Percentiles rank a stretch among this genome's conserved stretches.
phyloP scores from a whole-genome alignment of 257 asterid genomes.

The Galeopsis tetrahit region DNA sequence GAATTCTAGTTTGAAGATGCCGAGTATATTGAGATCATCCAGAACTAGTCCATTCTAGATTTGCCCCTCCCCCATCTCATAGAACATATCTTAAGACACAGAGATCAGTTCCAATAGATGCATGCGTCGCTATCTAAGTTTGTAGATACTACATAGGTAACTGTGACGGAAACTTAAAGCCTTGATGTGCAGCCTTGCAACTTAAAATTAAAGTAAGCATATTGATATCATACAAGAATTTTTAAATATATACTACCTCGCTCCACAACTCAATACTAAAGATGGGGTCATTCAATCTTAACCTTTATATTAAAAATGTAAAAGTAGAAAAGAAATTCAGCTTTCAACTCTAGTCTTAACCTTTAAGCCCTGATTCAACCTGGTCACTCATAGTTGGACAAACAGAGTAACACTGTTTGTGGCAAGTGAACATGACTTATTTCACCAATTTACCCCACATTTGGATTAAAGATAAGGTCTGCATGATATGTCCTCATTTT shows the following conservation, averaged over 20 bases:
- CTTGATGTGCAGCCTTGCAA: neutral
- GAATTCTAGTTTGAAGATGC: slow-evolving; percentile 12
- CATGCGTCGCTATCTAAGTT: neutral
- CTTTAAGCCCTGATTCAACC: neutral
- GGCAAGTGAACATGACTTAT: neutral
- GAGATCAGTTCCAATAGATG: neutral
- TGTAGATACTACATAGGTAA: neutral
- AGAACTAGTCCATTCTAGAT: neutral
- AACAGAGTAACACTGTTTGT: neutral
- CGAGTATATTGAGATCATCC: neutral
- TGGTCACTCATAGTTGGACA: neutral
- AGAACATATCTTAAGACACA: neutral
- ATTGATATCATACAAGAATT: neutral
- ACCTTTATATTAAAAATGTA: neutral
- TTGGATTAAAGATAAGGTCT: neutral
- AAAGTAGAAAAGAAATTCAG: neutral
- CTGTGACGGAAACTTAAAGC: slow-evolving; percentile 1
- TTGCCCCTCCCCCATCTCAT: neutral
- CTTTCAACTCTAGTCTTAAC: slow-evolving; percentile 7
- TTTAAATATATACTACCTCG: neutral
- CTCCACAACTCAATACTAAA: neutral
- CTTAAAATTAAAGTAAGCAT: neutral
- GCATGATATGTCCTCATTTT: neutral
- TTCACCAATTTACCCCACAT: neutral
- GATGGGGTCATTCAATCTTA: neutral